Base-by-base conservation (phyloP, 352 stramenopile genomes). In the Globisporangium paddicum region DNA sequence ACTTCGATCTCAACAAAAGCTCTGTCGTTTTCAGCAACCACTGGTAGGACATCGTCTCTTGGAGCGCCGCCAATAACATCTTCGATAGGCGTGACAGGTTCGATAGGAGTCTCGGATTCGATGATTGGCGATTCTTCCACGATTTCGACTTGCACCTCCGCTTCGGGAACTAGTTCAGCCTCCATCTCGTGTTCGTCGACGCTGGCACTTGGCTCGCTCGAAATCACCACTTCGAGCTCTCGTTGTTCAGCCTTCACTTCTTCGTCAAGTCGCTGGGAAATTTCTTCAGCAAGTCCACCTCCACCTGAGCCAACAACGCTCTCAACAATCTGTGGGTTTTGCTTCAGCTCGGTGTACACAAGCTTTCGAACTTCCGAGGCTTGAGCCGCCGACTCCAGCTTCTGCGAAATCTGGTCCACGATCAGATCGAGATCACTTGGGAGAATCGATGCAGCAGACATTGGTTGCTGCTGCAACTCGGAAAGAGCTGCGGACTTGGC, bases 331-430 rank as follows among this genome's bases (percentile, higher is more conserved):
- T 60, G 44, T 8, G 51, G 52, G 35, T 65, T 59, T 23, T 65
- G 21, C 51, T 54, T 55, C 14, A 65, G 52, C 38, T 65, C 59
- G n/a, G 50, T 51, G 52, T 60, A 65, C 25, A 65, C 59, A 13
- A 65, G 34, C 44, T 65, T 60, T 19, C 52, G 59, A 3, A 65
- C 59, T 23, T 60, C 59, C 25, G 59, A 65, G 14, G 59, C 38
- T 25, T 60, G 51, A 13, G 49, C 32, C 9, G 55, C 48, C 4
- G 61, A 58, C 26, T 65, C 50, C 26, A 68, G 18, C 10, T 65
- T 65, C 23, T 62, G 57, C 6, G 62, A 58, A 23, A 68, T 68
- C 35, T 54, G 62, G 16, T 66, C 49, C 18, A 68, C 62, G 25
- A 68, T 65, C 37, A 42, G 25, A 34, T 65, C 62, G 18, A 68